These are phyloP conservation scores for Gymnopus androsaceus DNA, from an alignment of 1,284 basidiomycete genomes.

Conservation along the genomic window DNA sequence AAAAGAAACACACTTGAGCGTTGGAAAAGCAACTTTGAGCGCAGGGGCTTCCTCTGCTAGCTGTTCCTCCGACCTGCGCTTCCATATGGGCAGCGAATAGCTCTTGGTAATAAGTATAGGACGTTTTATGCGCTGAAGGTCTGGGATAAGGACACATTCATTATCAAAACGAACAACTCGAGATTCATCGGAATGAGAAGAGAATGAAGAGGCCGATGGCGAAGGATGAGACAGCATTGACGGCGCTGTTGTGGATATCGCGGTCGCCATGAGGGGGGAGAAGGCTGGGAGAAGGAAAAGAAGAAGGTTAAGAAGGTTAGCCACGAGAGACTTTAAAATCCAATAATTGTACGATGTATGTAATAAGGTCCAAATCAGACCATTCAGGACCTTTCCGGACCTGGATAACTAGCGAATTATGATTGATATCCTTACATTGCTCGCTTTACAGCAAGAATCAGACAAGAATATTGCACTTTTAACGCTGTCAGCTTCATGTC, in stretches of 20 bases:
- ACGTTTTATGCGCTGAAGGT: slow-evolving; percentile 41
- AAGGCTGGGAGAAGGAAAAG: neutral
- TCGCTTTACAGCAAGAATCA: too few relatives aligned
- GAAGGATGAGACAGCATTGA: slow-evolving; percentile 8
- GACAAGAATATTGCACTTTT: too few relatives aligned
- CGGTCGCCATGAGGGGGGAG: neutral
- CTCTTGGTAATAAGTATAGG: slow-evolving; percentile 58
- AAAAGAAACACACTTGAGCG: slow-evolving; percentile 44
- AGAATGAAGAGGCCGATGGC: too few relatives aligned
- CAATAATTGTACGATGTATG: too few relatives aligned
- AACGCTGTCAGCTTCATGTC: too few relatives aligned
- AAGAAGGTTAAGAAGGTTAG: neutral
- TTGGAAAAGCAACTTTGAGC: slow-evolving; percentile 62
- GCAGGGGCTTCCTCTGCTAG: slow-evolving; percentile 36
- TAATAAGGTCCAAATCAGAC: too few relatives aligned
- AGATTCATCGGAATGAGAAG: slow-evolving; percentile 7
- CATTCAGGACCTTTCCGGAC: too few relatives aligned
- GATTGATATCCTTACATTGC: too few relatives aligned
- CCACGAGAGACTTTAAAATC: neutral
- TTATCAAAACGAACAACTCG: slow-evolving; percentile 65
- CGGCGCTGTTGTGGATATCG: neutral
- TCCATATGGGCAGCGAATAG: slow-evolving; percentile 66
- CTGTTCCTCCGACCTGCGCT: slow-evolving; percentile 35
- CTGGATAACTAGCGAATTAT: too few relatives aligned
- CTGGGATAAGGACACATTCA: slow-evolving; percentile 68